Base-by-base conservation (phyloP, 1,284 basidiomycete genomes). In the Bjerkandera adusta region DNA sequence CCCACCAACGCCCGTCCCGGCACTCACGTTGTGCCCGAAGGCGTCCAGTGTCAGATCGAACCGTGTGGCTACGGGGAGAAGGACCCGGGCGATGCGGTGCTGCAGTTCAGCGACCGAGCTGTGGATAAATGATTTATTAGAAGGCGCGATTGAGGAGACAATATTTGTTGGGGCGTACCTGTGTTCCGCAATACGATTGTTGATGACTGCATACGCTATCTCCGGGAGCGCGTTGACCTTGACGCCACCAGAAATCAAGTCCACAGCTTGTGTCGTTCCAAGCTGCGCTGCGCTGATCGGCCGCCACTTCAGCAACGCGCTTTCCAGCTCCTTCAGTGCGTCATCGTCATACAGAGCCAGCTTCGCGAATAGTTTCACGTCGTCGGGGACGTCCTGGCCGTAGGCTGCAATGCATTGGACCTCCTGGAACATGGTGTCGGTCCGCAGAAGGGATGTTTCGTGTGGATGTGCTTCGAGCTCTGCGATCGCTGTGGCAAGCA, bases 221-320 rank as follows among this genome's bases (percentile, higher is more conserved):
- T 83, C 81, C 0, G 80, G 80, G 5, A 83, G 68, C 4, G 78
- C 62, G 45, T 64, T 64, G 39, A 72, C 68, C 65, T 89, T 89
- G 34, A 86, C 79, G 12, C 86, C 85, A 2, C 85, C 85, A 6
- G 68, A 58, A 32, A 88, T 72, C 7, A 89, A 60, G 56, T 86
- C 84, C 32, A 82, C 72, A 1, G 88, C 86, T 58, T 87, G 84
- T 0, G 85, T 86, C 3, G 85, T 90, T 20, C 74, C 70, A 13
- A 83, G 65, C 16, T 78, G 55, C 10, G 63, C 63, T 15, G 57
- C 60, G 49, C 62, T 54, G 6, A 41, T 33, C 1, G 56, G 55
- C 44, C 69, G 50, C 16, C 48, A 29, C 15, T 46, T 45, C 29
- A 68, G 57, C 0, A 77, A 55, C 3, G 61, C 52, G 29, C 65